These are phyloP conservation scores for Mercurialis annua DNA, from an alignment of 345 rosid species.

Conservation along the genomic window DNA sequence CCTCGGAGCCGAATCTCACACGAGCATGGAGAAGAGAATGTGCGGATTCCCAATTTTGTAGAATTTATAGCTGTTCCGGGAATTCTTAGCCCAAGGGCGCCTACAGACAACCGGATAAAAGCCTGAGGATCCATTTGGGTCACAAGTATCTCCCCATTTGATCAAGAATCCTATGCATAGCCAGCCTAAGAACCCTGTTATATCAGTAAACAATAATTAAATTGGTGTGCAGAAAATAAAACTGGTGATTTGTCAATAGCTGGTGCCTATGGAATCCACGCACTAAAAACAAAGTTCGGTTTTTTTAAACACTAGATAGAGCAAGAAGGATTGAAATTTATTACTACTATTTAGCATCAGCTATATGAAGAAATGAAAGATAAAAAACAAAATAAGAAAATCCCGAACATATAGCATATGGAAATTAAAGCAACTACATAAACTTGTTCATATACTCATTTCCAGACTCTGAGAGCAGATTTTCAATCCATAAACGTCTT, in stretches of 20 bases:
- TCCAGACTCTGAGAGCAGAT: no score
- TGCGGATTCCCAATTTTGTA: conserved; percentile 42
- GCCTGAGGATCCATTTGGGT: conserved; percentile 91
- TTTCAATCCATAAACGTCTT: no score
- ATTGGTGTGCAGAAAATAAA: neutral
- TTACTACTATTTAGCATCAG: neutral
- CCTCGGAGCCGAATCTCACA: conserved; percentile 89
- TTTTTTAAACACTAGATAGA: neutral
- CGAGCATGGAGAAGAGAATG: conserved; percentile 51
- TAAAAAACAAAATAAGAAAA: neutral
- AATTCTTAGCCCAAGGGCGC: conserved; percentile 78
- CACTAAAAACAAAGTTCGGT: neutral
- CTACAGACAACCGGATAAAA: conserved; percentile 80
- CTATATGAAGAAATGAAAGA: neutral
- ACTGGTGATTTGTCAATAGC: neutral
- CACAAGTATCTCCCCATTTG: conserved; percentile 51
- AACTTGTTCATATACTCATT: no score
- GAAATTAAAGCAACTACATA: neutral
- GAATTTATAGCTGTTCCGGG: conserved; percentile 46
- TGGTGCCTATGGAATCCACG: neutral
- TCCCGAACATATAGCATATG: neutral
- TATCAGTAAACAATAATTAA: neutral
- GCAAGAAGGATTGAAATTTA: neutral
- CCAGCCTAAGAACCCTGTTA: conserved; percentile 32
- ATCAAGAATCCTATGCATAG: conserved; percentile 30